Base-by-base conservation (phyloP, 805 yeast species). In the Metschnikowia vanudenii region DNA sequence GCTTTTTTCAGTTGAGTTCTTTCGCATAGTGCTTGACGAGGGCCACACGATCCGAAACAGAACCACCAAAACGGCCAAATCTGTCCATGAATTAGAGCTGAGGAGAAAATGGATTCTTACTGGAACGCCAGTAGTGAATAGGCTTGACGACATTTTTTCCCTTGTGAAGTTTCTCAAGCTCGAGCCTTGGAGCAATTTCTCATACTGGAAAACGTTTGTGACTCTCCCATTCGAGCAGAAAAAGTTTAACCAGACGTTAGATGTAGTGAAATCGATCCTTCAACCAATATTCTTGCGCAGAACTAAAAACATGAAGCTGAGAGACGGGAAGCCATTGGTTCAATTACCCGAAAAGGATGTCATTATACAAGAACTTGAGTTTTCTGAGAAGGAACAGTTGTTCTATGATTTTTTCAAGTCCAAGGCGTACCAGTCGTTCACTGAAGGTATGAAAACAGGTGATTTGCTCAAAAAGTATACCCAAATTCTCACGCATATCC, bases 101-200 rank as follows among this genome's bases (percentile, higher is more conserved):
- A 69, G 74, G 16, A 72, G 94, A 40, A 80, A 81, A 50, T 91
- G 98, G 98, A 73, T 85, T 3, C 69, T 92, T 39, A 89, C 97
- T 0, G 98, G 98, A 7, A 91, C 98, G 0, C 97, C 98, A 0
- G 87, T 91, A 24, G 85, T 90, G 33, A 91, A 91, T 63, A 70
- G 91, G 51, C 70, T 92, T 9, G 97, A 92, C 62, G 98, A 92
- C 62, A 66, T 92, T 39, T 91, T 79, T 60, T 84, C 96, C 5
- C 65, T 90, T 40, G 79, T 90, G 14, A 80, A 81, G 54, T 92
- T 84, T 57, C 66, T 92, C 39, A 74, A 81, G 36, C 65, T 91
- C n/a, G 88, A 87, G 55, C 98, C 98, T 1, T 92, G 97, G 97
- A 74, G 83, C 33, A 85, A 85, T 55, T 82, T 86, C 46, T 75